These are phyloP conservation scores for Malassezia pachydermatis DNA, from an alignment of 1,284 basidiomycete genomes.

Conservation along the genomic window DNA sequence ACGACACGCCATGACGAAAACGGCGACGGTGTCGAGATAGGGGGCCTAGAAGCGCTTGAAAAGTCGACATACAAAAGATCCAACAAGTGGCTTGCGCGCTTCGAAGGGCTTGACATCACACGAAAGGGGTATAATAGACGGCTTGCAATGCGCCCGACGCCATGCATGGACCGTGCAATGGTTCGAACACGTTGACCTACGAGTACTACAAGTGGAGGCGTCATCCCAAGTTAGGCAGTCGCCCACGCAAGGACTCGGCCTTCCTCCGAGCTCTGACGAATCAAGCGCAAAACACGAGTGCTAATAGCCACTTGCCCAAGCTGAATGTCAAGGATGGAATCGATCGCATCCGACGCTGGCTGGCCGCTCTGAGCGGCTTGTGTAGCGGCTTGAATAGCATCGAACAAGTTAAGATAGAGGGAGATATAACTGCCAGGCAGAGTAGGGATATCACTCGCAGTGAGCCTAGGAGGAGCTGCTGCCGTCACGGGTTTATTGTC, in stretches of 20 bases:
- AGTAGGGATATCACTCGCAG: conserved; percentile 32
- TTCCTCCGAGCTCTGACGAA: conserved; percentile 28
- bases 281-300: conserved; percentile 32
- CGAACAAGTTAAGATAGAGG: conserved; percentile 37
- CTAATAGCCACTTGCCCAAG: conserved; percentile 27
- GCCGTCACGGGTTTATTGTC: conserved; percentile 21
- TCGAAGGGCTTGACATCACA: too few relatives aligned
- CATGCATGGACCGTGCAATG: too few relatives aligned
- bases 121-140: too few relatives aligned
- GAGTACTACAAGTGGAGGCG: not conserved
- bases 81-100: too few relatives aligned
- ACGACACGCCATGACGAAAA: not conserved
- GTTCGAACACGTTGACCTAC: too few relatives aligned
- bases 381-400: conserved; percentile 27
- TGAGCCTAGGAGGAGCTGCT: conserved; percentile 31
- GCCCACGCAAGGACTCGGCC: conserved; percentile 20
- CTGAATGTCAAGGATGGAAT: conserved; percentile 20
- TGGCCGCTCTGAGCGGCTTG: conserved; percentile 18
- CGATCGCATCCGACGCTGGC: conserved; percentile 16
- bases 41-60: too few relatives aligned
- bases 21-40: too few relatives aligned
- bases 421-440: conserved; percentile 39
- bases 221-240: not conserved
- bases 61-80: too few relatives aligned
- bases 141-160: too few relatives aligned